Percentiles rank a stretch among this genome's conserved stretches.
Conservation (phyloP, 2,329 filamentous ascomycete genomes). For the Chaetomium sp. region DNA sequence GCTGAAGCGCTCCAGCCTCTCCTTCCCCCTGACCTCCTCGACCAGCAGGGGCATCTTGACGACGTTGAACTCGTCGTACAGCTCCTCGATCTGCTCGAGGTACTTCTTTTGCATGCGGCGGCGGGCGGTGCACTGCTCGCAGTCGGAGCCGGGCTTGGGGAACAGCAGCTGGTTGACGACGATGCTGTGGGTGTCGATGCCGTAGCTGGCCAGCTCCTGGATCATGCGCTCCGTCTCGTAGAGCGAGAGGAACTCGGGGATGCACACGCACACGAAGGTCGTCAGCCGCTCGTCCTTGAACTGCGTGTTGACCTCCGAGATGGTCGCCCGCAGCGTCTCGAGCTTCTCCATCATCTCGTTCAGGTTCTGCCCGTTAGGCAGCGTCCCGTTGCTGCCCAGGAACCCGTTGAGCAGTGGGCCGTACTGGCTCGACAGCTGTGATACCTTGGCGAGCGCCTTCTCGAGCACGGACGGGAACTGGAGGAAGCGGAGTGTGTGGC, state of each 20-base stretch:
- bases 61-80: slow-evolving; percentile 99
- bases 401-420: slow-evolving; percentile 94
- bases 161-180: slow-evolving; percentile 98
- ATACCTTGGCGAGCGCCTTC: slow-evolving; percentile 97
- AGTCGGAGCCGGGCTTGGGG: slow-evolving; percentile 79
- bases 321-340: slow-evolving; percentile 89
- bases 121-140: slow-evolving; percentile 92
- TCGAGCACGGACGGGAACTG: slow-evolving; percentile 98
- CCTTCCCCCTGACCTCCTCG: slow-evolving; percentile 94
- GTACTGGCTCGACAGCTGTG: slow-evolving; percentile 90
- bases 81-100: slow-evolving; percentile 94
- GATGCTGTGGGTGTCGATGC: slow-evolving; percentile 95
- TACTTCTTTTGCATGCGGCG: slow-evolving; percentile 99
- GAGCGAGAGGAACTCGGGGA: slow-evolving; percentile 92
- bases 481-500: slow-evolving; percentile 96
- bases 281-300: slow-evolving; percentile 97
- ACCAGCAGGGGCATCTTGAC: slow-evolving; percentile 97
- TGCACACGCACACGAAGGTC: slow-evolving; percentile 97
- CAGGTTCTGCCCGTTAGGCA: slow-evolving; percentile 91
- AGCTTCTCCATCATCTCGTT: slow-evolving; percentile 93
- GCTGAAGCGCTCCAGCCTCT: slow-evolving; percentile 87
- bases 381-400: slow-evolving; percentile 66
- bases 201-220: slow-evolving; percentile 89
- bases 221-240: slow-evolving; percentile 99
- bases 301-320: slow-evolving; percentile 92